phyloP scores from a whole-genome alignment of 345 rosid genomes.

The Lepidium aucheri region DNA sequence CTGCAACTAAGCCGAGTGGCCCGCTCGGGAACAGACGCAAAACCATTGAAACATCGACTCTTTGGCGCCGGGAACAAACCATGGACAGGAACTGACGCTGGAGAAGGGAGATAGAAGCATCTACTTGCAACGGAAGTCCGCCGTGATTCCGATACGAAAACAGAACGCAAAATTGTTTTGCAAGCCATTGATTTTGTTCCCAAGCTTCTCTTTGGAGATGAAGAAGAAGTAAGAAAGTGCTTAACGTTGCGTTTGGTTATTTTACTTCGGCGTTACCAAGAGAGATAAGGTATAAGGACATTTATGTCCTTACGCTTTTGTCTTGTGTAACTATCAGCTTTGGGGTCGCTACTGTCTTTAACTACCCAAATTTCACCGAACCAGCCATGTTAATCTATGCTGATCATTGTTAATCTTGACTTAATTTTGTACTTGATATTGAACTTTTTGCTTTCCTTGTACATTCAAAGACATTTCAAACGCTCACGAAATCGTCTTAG shows the following conservation, averaged over 20 bases:
- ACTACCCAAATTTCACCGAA: background rate
- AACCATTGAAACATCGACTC: constrained; percentile 18
- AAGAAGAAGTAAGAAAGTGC: background rate
- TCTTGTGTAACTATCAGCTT: too few species aligned
- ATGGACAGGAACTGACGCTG: constrained; percentile 17
- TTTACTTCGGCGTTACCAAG: background rate
- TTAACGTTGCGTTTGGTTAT: constrained; percentile 2
- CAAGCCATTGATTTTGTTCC: constrained; percentile 46
- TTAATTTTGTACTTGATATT: background rate
- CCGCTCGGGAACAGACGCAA: constrained; percentile 30
- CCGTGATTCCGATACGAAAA: constrained; percentile 48
- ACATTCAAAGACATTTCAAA: too few species aligned
- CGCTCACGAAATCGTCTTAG: too few species aligned
- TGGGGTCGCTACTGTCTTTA: background rate
- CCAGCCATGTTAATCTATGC: background rate
- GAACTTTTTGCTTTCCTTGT: background rate
- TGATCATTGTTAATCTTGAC: background rate
- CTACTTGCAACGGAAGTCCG: constrained; percentile 30
- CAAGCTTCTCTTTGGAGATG: background rate
- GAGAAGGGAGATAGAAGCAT: constrained; percentile 26
- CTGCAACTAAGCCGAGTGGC: constrained; percentile 36
- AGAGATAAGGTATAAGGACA: constrained; percentile 6
- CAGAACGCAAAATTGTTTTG: constrained; percentile 55
- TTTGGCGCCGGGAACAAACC: constrained; percentile 24
- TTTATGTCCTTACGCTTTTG: background rate